A percentile compares a stretch with the other conserved stretches of the same genome.
These are phyloP conservation scores for Globisporangium radiosum DNA, from an alignment of 352 stramenopile species.

Conservation along the genomic window DNA sequence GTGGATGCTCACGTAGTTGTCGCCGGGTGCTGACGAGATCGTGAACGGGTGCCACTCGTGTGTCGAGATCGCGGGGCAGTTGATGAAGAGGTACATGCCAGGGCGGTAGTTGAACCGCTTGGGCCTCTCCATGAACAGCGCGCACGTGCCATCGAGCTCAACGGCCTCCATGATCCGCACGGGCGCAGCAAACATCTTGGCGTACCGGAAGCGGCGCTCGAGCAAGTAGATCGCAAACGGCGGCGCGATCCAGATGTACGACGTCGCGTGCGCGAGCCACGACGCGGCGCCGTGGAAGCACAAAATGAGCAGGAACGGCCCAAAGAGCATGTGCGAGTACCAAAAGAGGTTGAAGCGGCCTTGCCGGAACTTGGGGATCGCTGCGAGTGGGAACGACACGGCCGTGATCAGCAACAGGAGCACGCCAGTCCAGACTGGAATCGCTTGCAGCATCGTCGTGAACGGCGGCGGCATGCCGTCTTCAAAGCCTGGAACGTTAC, in stretches of 20 bases:
- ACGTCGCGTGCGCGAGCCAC: slow-evolving; percentile 48
- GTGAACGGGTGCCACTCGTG: slow-evolving; percentile 91
- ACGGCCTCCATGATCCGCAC: slow-evolving; percentile 64
- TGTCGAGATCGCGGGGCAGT: slow-evolving; percentile 70
- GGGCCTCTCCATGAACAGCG: slow-evolving; percentile 75
- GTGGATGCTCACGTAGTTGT: slow-evolving; percentile 81
- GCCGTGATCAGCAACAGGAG: slow-evolving; percentile 60
- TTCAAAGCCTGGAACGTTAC: slow-evolving; percentile 40
- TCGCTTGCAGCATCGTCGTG: slow-evolving; percentile 50
- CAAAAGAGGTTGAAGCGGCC: slow-evolving; percentile 78
- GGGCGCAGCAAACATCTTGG: slow-evolving; percentile 58
- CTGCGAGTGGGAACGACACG: slow-evolving; percentile 63
- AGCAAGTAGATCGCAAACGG: slow-evolving; percentile 67
- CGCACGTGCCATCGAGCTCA: slow-evolving; percentile 57
- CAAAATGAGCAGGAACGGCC: slow-evolving; percentile 55
- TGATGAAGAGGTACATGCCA: slow-evolving; percentile 88
- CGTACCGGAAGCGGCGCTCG: slow-evolving; percentile 62
- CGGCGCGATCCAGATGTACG: slow-evolving; percentile 62
- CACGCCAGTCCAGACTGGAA: slow-evolving; percentile 62
- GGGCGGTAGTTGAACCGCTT: slow-evolving; percentile 65
- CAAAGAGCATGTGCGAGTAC: slow-evolving; percentile 81
- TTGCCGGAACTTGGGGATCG: slow-evolving; percentile 68
- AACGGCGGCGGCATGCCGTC: slow-evolving; percentile 48
- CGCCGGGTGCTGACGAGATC: slow-evolving; percentile 77
- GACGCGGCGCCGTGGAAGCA: slow-evolving; percentile 56